phyloP scores from a whole-genome alignment of 2,329 filamentous ascomycete genomes.

The Pseudocercospora musae region DNA sequence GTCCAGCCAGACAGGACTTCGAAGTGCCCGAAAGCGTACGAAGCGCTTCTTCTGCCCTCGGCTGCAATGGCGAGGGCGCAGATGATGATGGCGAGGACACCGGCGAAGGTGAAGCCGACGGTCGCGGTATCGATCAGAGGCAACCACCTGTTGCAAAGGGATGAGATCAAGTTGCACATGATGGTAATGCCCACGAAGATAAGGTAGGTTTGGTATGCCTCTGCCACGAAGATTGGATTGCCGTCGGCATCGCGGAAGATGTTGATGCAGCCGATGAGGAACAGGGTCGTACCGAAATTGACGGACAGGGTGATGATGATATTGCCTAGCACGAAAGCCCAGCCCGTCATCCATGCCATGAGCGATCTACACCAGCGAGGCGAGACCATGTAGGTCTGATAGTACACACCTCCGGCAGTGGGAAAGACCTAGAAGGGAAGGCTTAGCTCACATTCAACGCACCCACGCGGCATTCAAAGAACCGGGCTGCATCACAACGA shows the following conservation, averaged over 20 bases:
- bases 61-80: slow-evolving; percentile 64
- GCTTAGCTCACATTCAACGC: slow-evolving; percentile 11
- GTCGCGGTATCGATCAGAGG: slow-evolving; percentile 66
- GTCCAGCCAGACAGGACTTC: slow-evolving; percentile 67
- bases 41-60: slow-evolving; percentile 60
- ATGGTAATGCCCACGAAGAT: slow-evolving; percentile 51
- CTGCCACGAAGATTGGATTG: slow-evolving; percentile 44
- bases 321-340: slow-evolving; percentile 75
- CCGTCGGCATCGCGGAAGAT: slow-evolving; percentile 50
- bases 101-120: slow-evolving; percentile 71
- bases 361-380: slow-evolving; percentile 59
- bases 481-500: background rate
- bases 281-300: slow-evolving; percentile 66
- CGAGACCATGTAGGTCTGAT: slow-evolving; percentile 73
- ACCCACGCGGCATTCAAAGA: background rate
- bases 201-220: slow-evolving; percentile 47
- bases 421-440: slow-evolving; percentile 41
- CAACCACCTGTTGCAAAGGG: slow-evolving; percentile 53
- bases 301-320: slow-evolving; percentile 81
- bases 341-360: slow-evolving; percentile 69
- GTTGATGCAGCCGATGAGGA: slow-evolving; percentile 55
- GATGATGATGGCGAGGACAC: slow-evolving; percentile 63
- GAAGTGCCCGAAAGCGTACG: slow-evolving; percentile 66
- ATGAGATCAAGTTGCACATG: slow-evolving; percentile 50
- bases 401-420: slow-evolving; percentile 67